Conservation (phyloP, 2,329 filamentous ascomycete species). For the Delphinella strobiligena region DNA sequence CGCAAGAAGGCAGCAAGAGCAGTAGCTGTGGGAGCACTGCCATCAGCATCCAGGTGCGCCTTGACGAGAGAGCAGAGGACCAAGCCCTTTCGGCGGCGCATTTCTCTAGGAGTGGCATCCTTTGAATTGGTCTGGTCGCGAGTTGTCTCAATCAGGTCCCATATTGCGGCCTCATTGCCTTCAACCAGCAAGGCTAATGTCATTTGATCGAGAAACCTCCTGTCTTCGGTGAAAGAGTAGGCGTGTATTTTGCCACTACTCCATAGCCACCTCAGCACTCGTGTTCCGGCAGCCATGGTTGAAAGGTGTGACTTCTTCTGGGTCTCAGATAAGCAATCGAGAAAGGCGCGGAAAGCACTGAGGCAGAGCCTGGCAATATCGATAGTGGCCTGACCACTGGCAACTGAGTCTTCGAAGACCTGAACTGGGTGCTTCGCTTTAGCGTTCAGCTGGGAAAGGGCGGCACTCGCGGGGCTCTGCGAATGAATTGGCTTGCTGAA, state of each 20-base stretch:
- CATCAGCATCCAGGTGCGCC: constrained; percentile 1
- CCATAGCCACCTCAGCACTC: constrained; percentile 19
- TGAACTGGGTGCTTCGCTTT: constrained; percentile 25
- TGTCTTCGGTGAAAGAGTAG: constrained; percentile 13
- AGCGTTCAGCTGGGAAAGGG: constrained; percentile 11
- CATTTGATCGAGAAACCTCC: constrained; percentile 13
- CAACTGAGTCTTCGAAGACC: constrained; percentile 29
- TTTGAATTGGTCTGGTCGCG: not conserved
- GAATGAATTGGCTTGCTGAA: constrained; percentile 17
- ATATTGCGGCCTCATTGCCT: constrained; percentile 16
- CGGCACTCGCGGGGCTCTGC: constrained; percentile 13
- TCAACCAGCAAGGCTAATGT: constrained; percentile 17
- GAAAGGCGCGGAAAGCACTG: constrained; percentile 16
- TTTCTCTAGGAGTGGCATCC: constrained; percentile 1
- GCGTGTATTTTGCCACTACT: constrained; percentile 11
- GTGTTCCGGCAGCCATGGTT: constrained; percentile 15
- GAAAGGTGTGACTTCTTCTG: constrained; percentile 8
- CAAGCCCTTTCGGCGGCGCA: constrained; percentile 3
- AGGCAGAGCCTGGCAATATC: constrained; percentile 27
- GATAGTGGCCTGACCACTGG: constrained; percentile 25
- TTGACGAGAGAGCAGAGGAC: constrained; percentile 3
- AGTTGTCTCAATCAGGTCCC: constrained; percentile 16
- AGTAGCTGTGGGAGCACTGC: not conserved
- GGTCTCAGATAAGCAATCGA: constrained; percentile 11
- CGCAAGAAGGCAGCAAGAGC: constrained; percentile 3